Evolutionary conservation across 2,329 filamentous ascomycete genomes (phyloP).

Genomic region (Chrysoporthe puriensis): DNA sequence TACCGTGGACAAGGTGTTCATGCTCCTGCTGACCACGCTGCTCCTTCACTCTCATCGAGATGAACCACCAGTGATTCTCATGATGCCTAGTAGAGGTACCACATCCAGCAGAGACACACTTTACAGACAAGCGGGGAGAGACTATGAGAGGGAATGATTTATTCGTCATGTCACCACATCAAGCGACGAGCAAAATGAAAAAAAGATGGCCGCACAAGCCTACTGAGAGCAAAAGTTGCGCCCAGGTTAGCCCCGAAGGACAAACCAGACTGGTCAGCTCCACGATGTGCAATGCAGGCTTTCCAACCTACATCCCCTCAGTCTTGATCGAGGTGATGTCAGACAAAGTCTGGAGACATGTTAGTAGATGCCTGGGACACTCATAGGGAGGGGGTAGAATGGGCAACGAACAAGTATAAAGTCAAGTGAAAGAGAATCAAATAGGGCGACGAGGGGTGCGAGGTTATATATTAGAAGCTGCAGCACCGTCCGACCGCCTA

Average conservation of each 20-base stretch:
- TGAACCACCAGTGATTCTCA: not conserved
- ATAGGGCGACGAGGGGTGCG: constrained; percentile 14
- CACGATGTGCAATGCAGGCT: constrained; percentile 59
- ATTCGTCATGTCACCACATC: constrained; percentile 49
- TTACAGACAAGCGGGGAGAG: not conserved
- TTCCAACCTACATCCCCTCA: constrained; percentile 44
- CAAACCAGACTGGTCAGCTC: constrained; percentile 52
- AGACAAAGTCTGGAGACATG: constrained; percentile 44
- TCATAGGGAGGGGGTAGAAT: too few species aligned
- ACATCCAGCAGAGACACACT: not conserved
- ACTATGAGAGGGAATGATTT: constrained; percentile 18
- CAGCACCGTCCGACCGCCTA: constrained; percentile 12
- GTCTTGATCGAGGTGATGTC: constrained; percentile 48
- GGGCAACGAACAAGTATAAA: constrained; percentile 46
- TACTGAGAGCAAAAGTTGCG: constrained; percentile 51
- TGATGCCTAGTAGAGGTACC: not conserved
- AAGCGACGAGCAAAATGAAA: constrained; percentile 50
- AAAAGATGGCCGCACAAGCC: constrained; percentile 30
- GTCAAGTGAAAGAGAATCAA: constrained; percentile 37
- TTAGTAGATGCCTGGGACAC: too few species aligned
- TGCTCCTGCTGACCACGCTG: too few species aligned
- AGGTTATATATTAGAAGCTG: constrained; percentile 21
- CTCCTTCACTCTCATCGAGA: not conserved
- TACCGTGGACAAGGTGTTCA: too few species aligned
- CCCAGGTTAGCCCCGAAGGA: constrained; percentile 55